Evolutionary conservation across 352 stramenopile species (phyloP), one percentile per base, ranked within the genome.

Genomic region (Pythium brassicae): DNA sequence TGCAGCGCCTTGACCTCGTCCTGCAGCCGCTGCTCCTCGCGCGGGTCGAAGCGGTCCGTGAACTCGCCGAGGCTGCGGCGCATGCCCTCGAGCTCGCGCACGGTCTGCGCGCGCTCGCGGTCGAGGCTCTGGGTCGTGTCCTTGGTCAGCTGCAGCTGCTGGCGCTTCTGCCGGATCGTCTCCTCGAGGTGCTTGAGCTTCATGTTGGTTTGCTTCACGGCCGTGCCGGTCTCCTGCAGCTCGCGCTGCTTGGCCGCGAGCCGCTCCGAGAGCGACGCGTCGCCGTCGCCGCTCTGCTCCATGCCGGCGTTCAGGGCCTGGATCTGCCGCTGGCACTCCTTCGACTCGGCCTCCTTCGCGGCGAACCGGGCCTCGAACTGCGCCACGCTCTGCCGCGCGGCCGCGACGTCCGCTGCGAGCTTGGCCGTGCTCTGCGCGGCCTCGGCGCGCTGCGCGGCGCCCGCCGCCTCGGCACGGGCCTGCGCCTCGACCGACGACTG

Each of bases 151-250:
- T 89, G 67, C 20, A 92, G 73, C 25, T 89, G 71, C 12, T 53
- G 67, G n/a, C 76, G 77, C 65, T 92, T 92, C 40, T 86, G 68
- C 53, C 84, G 80, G 46, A 93, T 83, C 27, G 64, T 90, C 54
- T 97, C 95, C 43, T 86, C 80, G 57, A 97, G 74, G 64, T 98
- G 94, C 55, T 96, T 92, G 39, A 98, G 83, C 61, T 97, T 97
- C 66, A 98, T 85, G 47, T 96, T 87, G 26, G 95, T 89, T 68
- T 98, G 92, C 61, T 97, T 90, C 22, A 91, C 72, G 1, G 76
- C 69, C 22, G 86, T 94, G 55, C 74, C 85, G 19, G 66, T 85
- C 59, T 90, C 81, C 53, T 95, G 86, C 3, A 95, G 57, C 50
- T 93, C 83, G 10, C 80, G 75, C 55, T 92, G 80, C 62, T 91